These are phyloP conservation scores for Cadophora gregata DNA, from an alignment of 2,329 filamentous ascomycete species.

Conservation along the genomic window DNA sequence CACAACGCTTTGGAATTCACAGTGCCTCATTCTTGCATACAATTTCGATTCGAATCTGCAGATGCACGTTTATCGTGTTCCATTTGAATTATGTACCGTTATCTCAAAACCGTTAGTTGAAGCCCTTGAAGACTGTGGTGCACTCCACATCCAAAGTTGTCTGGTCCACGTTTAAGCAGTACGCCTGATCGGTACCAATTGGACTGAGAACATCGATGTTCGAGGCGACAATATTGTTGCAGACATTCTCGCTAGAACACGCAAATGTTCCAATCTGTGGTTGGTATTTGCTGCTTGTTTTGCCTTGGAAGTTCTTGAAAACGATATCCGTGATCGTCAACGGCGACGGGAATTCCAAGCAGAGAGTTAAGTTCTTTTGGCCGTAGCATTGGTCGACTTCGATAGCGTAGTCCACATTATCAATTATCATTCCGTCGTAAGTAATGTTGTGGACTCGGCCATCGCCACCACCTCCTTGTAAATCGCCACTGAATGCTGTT, in stretches of 20 bases:
- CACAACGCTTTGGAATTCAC: too few relatives aligned
- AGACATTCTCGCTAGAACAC: slow-evolving; percentile 55
- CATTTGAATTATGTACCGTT: not conserved
- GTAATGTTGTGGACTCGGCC: slow-evolving; percentile 70
- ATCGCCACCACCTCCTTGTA: slow-evolving; percentile 68
- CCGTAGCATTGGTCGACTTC: slow-evolving; percentile 71
- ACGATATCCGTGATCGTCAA: slow-evolving; percentile 62
- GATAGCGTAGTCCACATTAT: slow-evolving; percentile 69
- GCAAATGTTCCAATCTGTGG: slow-evolving; percentile 54
- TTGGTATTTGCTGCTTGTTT: slow-evolving; percentile 53
- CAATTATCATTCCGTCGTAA: slow-evolving; percentile 64
- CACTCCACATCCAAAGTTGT: slow-evolving; percentile 47
- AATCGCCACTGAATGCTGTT: slow-evolving; percentile 61
- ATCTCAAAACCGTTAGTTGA: slow-evolving; percentile 34
- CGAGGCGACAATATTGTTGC: slow-evolving; percentile 54
- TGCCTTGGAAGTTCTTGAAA: slow-evolving; percentile 62
- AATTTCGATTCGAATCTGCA: too few relatives aligned
- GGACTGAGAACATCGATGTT: slow-evolving; percentile 56
- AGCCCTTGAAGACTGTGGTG: slow-evolving; percentile 37
- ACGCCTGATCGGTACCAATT: slow-evolving; percentile 50
- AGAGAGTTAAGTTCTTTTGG: slow-evolving; percentile 66
- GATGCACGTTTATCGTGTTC: too few relatives aligned
- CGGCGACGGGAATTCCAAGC: slow-evolving; percentile 59
- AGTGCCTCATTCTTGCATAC: too few relatives aligned
- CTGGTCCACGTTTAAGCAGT: slow-evolving; percentile 52